Evolutionary conservation across 2,329 filamentous ascomycete genomes (phyloP), one percentile per base, ranked within the genome.

Genomic region (Colletotrichum sp.): DNA sequence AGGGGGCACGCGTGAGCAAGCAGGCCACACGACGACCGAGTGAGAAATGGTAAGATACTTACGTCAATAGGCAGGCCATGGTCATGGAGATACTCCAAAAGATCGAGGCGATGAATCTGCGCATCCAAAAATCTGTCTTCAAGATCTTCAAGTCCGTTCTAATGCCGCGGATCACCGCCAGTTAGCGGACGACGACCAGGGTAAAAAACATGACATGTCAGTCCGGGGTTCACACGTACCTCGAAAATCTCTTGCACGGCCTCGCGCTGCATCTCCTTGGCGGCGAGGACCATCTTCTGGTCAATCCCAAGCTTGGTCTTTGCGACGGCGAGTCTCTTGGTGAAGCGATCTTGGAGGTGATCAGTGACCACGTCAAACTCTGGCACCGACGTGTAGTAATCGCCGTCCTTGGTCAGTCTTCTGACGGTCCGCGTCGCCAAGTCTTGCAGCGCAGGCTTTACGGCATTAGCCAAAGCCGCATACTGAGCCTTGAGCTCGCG

Each of bases 401-500:
- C 84, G 9, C 89, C 87, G 68, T 92, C 87, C 65, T 89, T 85
- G 77, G 91, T 86, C 75, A 94, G 84, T 75, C 89, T 87, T 65
- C 92, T 90, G 74, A 93, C 84, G 68, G 87, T 89, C 39, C 91
- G 88, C 69, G 91, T 90, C 21, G 92, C 92, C 24, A 95, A 87
- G 80, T 94, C 92, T 75, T 92, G 91, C 16, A 94, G 86, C 12
- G 92, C 89, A 18, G 91, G 90, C 82, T 93, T 94, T 79, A 94
- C 84, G 34, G 90, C 88, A 79, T 91, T 89, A 75, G 91, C 89
- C 68, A 95, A 89, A 74, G 89, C 86, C n/a, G 91, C 89, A 83
- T 91, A 95, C 28, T 88, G 88, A 72, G 91, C 91, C 83, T 93
- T 93, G 79, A 95, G 87, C 79, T 93, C 90, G 78, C 93, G 89